Base-by-base conservation (phyloP, 2,329 filamentous ascomycete genomes). In the Grosmannia clavigera region DNA sequence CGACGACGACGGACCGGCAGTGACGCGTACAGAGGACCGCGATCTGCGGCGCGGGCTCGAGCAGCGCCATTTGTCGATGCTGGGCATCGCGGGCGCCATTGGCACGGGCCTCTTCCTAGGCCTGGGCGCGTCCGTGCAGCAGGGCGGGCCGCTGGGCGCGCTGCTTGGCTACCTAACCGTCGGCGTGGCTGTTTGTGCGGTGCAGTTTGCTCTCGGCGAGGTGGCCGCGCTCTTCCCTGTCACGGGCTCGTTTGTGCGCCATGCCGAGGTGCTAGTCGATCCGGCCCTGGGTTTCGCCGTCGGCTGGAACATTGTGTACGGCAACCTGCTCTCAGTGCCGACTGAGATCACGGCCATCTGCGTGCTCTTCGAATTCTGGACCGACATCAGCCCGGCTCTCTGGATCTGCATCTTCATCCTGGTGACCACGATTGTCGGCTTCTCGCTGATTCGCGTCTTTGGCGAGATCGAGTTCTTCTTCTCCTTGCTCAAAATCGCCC, bases 201-300 rank as follows among this genome's bases (percentile, higher is more conserved):
- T 92, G 72, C 91, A 92, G 85, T 78, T 79, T 55, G 79, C 78
- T 54, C 74, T 87, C 38, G 82, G 82, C 57, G 84, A 95, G 73
- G 87, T 94, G 79, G 85, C 88, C 11, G 85, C 88, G 12, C 90
- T 85, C 66, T 84, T 92, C 33, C 90, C 90, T 6, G 83, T 92
- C 43, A 77, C 86, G 25, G 89, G 87, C 61, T 85, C 86, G 50
- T 90, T 92, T 66, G 79, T 90, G 64, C 70, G 77, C 14, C 80
- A 78, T 52, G 76, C 77, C 5, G 84, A 88, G 67, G 84, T 82
- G 12, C 84, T 73, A 57, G 72, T 77, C 52, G 75, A 78, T 61
- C 73, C 74, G 57, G 74, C 75, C 4, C 68, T 75, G 10, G 76
- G 74, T 38, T 80, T 78, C 58, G 75, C 77, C 2, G 66, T 80